Evolutionary conservation across 2,329 filamentous ascomycete genomes (phyloP).

Genomic region (Rutstroemia sydowiana): DNA sequence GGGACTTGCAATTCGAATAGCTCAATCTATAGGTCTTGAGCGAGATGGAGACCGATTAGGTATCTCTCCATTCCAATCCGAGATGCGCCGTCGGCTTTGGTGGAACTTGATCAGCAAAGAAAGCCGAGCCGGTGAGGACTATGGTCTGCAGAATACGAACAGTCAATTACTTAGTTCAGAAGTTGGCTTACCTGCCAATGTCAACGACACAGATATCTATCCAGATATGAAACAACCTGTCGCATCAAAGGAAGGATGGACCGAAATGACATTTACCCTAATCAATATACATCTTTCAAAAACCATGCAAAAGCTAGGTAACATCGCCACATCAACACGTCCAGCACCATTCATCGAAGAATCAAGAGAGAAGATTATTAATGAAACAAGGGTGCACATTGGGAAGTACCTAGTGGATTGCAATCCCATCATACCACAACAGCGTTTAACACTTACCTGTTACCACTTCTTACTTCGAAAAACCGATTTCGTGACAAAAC

Average conservation of each 20-base stretch:
- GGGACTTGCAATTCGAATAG: slow-evolving; percentile 47
- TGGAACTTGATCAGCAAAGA: not conserved
- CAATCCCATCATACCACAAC: not conserved
- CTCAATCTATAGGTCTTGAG: slow-evolving; percentile 49
- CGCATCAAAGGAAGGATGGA: not conserved
- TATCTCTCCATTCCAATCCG: slow-evolving; percentile 45
- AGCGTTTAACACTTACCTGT: not conserved
- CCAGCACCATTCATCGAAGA: not conserved
- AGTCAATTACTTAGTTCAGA: not conserved
- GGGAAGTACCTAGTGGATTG: not conserved
- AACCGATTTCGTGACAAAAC: slow-evolving; percentile 1
- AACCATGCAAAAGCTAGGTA: not conserved
- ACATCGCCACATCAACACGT: not conserved
- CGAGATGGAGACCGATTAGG: slow-evolving; percentile 45
- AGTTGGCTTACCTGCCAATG: not conserved
- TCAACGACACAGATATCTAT: not conserved
- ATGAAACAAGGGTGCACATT: not conserved
- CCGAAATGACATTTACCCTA: not conserved
- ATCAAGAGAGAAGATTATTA: not conserved
- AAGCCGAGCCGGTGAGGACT: slow-evolving; percentile 47
- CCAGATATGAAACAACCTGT: not conserved
- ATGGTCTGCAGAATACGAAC: slow-evolving; percentile 32
- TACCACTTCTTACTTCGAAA: not conserved
- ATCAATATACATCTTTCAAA: not conserved
- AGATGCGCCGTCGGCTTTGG: slow-evolving; percentile 47